phyloP scores from a whole-genome alignment of 768 basidiomycete species.

The Glaciozyma martinii region DNA sequence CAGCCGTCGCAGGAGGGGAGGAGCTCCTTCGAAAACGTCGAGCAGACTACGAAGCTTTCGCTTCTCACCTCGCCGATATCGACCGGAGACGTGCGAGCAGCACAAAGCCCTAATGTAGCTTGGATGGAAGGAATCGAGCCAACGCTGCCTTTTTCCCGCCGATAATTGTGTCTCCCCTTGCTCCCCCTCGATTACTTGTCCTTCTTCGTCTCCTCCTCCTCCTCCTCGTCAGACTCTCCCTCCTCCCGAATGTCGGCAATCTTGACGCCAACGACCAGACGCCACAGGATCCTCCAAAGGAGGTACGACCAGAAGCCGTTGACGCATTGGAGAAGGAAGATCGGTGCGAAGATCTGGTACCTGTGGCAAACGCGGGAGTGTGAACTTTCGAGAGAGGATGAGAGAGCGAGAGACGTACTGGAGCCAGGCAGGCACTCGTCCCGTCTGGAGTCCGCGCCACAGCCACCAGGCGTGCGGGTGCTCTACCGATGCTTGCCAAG shows the following conservation, averaged over 20 bases:
- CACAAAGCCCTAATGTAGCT: too few relatives aligned
- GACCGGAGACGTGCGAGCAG: too few relatives aligned
- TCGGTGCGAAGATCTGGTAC: constrained; percentile 66
- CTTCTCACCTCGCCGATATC: too few relatives aligned
- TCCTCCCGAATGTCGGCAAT: constrained; percentile 64
- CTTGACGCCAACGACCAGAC: constrained; percentile 25
- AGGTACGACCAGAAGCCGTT: constrained; percentile 89
- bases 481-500: constrained; percentile 42
- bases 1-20: too few relatives aligned
- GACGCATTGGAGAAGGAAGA: constrained; percentile 66
- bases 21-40: too few relatives aligned
- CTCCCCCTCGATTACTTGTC: constrained; percentile 11
- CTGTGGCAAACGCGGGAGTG: constrained; percentile 48
- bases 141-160: not conserved
- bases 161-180: not conserved
- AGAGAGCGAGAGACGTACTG: constrained; percentile 16
- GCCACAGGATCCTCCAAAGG: constrained; percentile 50
- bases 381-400: not conserved
- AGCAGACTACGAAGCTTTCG: too few relatives aligned
- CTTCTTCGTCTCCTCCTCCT: constrained; percentile 29
- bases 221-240: constrained; percentile 45
- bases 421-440: constrained; percentile 46
- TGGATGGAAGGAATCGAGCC: too few relatives aligned
- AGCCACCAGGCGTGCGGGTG: constrained; percentile 40
- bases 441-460: constrained; percentile 55